phyloP scores from a whole-genome alignment of 352 stramenopile species.

The Pythium phragmiticola region DNA sequence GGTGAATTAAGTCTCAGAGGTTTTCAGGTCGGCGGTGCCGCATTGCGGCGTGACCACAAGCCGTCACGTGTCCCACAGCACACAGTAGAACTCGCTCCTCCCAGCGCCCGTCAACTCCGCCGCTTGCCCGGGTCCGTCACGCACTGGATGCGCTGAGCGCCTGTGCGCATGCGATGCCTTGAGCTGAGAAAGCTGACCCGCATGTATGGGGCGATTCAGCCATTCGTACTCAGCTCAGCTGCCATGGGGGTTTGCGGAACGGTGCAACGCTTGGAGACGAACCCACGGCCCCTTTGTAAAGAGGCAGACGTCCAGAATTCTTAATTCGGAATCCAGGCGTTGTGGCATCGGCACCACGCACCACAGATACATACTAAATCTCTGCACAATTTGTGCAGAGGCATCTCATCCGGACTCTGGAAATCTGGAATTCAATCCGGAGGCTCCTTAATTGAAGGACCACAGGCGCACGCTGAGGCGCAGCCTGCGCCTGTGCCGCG shows the following conservation, averaged over 20 bases:
- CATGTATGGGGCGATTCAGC: neutral
- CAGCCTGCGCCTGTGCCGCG: no score
- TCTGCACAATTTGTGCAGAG: no score
- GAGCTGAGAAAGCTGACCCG: conserved; percentile 10
- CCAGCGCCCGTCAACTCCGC: neutral
- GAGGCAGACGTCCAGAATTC: neutral
- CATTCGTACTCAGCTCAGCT: neutral
- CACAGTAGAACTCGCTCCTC: neutral
- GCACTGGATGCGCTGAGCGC: neutral
- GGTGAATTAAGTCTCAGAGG: conserved; percentile 27
- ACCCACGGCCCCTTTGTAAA: no score
- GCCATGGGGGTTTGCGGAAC: no score
- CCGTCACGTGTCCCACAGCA: conserved; percentile 6
- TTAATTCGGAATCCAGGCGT: neutral
- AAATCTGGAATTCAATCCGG: no score
- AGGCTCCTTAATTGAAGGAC: no score
- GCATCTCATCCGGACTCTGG: no score
- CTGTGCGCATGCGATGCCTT: neutral
- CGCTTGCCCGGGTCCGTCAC: neutral
- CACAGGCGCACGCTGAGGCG: no score
- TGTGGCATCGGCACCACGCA: neutral
- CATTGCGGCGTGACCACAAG: neutral
- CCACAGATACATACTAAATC: neutral
- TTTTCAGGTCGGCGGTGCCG: conserved; percentile 9
- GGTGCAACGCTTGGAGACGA: no score